A percentile compares a stretch with the other conserved stretches of the same genome.
These are phyloP conservation scores for Takakia lepidozioides DNA, from an alignment of 225 moss, liverwort and hornwort species.

Conservation along the genomic window DNA sequence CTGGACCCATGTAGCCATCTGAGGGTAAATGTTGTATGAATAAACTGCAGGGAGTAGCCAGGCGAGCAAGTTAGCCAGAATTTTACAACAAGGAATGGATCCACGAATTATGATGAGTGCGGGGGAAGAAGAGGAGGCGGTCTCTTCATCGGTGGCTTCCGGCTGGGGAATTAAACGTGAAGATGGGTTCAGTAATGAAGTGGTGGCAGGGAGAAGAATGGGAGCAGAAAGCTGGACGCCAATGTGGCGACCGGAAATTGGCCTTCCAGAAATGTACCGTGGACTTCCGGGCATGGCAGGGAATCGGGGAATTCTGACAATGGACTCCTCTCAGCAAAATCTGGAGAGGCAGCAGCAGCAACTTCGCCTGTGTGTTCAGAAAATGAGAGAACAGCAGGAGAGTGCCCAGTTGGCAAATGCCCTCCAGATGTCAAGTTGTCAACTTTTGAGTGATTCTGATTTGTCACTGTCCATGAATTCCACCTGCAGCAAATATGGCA, in stretches of 20 bases:
- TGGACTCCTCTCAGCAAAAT: too few species aligned
- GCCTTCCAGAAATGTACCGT: constrained; percentile 4
- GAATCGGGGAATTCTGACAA: too few species aligned
- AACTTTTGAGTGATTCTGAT: constrained; percentile 8
- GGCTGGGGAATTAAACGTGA: constrained; percentile 23
- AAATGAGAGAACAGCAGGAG: too few species aligned
- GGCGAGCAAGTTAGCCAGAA: too few species aligned
- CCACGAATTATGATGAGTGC: neutral
- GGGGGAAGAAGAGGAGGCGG: constrained; percentile 6
- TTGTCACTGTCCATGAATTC: constrained; percentile 17
- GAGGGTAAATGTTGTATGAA: too few species aligned
- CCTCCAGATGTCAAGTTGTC: too few species aligned
- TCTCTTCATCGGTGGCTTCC: constrained; percentile 3
- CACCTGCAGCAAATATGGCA: constrained; percentile 13
- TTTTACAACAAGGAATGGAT: too few species aligned
- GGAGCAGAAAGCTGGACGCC: constrained; percentile 11
- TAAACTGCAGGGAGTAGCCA: too few species aligned
- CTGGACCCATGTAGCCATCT: too few species aligned
- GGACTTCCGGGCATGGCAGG: constrained; percentile 1
- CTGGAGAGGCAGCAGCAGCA: too few species aligned
- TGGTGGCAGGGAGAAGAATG: constrained; percentile 1
- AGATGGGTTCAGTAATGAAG: constrained; percentile 4
- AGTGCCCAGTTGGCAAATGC: too few species aligned
- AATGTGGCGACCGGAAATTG: constrained; percentile 4
- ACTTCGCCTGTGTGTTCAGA: too few species aligned